Percentiles rank a stretch among this genome's conserved stretches.
Evolutionary conservation across 2,329 filamentous ascomycete species (phyloP).

Genomic region (Arthrobotrys sinensis): DNA sequence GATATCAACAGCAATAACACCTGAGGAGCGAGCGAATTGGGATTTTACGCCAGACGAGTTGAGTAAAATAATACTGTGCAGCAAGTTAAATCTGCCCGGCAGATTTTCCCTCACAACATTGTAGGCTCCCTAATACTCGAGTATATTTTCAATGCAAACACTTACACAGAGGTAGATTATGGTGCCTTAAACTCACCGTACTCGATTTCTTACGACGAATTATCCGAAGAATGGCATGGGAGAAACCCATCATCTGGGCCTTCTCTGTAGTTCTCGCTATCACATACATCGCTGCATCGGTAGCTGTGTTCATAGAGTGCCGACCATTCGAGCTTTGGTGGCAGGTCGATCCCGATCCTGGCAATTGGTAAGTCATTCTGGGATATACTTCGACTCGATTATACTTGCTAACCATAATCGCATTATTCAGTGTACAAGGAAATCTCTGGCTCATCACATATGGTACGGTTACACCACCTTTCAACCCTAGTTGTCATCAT

Average conservation of each 20-base stretch:
- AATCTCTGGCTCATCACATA: slow-evolving; percentile 53
- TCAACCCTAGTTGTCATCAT: not conserved
- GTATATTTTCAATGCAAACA: not conserved
- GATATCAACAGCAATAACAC: slow-evolving; percentile 31
- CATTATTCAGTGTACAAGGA: slow-evolving; percentile 34
- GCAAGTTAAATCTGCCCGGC: slow-evolving; percentile 44
- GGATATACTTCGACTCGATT: not conserved
- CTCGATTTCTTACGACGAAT: slow-evolving; percentile 47
- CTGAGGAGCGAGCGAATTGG: slow-evolving; percentile 31
- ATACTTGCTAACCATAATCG: not conserved
- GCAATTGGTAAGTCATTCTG: slow-evolving; percentile 26
- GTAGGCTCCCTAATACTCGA: slow-evolving; percentile 8
- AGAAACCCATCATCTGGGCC: slow-evolving; percentile 40
- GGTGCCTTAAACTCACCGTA: slow-evolving; percentile 47
- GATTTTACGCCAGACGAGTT: slow-evolving; percentile 47
- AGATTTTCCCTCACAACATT: slow-evolving; percentile 33
- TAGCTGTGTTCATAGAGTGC: slow-evolving; percentile 46
- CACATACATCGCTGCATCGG: slow-evolving; percentile 35
- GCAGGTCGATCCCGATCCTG: slow-evolving; percentile 47
- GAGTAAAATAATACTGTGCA: slow-evolving; percentile 32
- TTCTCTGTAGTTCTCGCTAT: slow-evolving; percentile 33
- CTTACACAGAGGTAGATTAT: slow-evolving; percentile 31
- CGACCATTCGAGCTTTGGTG: slow-evolving; percentile 49
- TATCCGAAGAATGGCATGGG: slow-evolving; percentile 51
- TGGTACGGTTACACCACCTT: slow-evolving; percentile 14